A percentile compares a stretch with the other conserved stretches of the same genome.
Conservation (phyloP, 1,139 yeast genomes). For the Diutina ranongensis region DNA sequence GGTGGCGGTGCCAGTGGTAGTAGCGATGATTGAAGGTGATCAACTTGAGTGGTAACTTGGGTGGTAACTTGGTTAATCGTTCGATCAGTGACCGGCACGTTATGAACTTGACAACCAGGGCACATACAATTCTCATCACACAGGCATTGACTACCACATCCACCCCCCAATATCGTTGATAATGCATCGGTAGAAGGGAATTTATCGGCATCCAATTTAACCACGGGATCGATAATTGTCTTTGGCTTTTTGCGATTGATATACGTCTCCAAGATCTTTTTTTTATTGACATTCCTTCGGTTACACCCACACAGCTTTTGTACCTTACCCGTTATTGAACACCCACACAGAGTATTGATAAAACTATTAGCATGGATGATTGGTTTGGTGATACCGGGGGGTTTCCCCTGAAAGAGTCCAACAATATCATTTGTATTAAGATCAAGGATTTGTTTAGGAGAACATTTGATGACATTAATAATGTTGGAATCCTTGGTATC, state of each 20-base stretch:
- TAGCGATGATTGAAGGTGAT: no score
- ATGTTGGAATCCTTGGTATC: slow-evolving; percentile 12
- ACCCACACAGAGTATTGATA: slow-evolving; percentile 24
- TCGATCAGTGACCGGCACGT: no score
- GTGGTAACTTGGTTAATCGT: no score
- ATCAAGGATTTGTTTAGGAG: slow-evolving; percentile 41
- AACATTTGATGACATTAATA: slow-evolving; percentile 33
- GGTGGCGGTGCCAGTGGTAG: no score
- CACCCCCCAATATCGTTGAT: not conserved
- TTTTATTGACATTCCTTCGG: slow-evolving; percentile 18
- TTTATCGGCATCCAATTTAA: not conserved
- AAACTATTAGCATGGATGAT: slow-evolving; percentile 24
- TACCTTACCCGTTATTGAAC: slow-evolving; percentile 17
- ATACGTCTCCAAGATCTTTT: slow-evolving; percentile 27
- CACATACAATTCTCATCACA: slow-evolving; percentile 39
- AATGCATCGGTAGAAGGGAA: not conserved
- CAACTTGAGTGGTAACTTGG: no score
- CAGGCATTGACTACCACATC: slow-evolving; percentile 20
- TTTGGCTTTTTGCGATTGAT: slow-evolving; percentile 15
- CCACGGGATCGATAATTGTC: not conserved
- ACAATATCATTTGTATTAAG: slow-evolving; percentile 32
- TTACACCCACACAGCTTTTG: slow-evolving; percentile 22
- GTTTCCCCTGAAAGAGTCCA: slow-evolving; percentile 25
- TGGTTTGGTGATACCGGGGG: slow-evolving; percentile 12
- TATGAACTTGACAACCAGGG: slow-evolving; percentile 37